A percentile compares a stretch with the other conserved stretches of the same genome.
Conservation (phyloP, 176 grass and related monocot species). For the Carex kokanica region DNA sequence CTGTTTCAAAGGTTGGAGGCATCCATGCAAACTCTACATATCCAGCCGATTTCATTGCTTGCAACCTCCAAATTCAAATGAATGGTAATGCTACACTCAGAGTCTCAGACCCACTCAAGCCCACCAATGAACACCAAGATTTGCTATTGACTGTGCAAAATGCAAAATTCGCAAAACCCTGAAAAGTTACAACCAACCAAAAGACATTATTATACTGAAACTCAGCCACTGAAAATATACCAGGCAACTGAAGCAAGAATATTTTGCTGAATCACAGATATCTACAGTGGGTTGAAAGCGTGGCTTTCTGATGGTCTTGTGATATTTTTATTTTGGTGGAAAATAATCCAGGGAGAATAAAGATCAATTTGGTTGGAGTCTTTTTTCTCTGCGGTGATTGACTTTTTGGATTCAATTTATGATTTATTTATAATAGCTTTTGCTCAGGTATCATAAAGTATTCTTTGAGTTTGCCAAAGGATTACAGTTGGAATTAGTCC, state of each 20-base stretch:
- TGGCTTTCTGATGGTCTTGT: not conserved
- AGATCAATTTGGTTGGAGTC: not conserved
- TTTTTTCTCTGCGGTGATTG: not conserved
- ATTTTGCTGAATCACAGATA: not conserved
- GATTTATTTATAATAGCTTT: not conserved
- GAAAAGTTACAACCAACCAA: not conserved
- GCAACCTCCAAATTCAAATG: slow-evolving; percentile 55
- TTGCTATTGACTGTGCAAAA: not conserved
- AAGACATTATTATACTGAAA: not conserved
- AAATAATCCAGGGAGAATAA: not conserved
- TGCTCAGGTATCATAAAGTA: not conserved
- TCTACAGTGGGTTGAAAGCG: not conserved
- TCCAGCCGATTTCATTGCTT: slow-evolving; percentile 40
- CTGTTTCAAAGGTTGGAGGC: slow-evolving; percentile 30
- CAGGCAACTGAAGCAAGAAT: not conserved
- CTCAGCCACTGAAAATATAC: not conserved
- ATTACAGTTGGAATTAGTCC: not conserved
- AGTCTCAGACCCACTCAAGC: slow-evolving; percentile 23
- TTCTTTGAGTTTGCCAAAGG: not conserved
- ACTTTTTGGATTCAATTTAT: not conserved
- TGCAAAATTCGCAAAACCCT: not conserved
- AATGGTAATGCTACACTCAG: slow-evolving; percentile 32
- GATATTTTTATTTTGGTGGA: not conserved
- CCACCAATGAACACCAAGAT: slow-evolving; percentile 21
- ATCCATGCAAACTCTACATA: slow-evolving; percentile 48